phyloP scores from a whole-genome alignment of 2,329 filamentous ascomycete species.

The Sporothrix brunneoviolacea region DNA sequence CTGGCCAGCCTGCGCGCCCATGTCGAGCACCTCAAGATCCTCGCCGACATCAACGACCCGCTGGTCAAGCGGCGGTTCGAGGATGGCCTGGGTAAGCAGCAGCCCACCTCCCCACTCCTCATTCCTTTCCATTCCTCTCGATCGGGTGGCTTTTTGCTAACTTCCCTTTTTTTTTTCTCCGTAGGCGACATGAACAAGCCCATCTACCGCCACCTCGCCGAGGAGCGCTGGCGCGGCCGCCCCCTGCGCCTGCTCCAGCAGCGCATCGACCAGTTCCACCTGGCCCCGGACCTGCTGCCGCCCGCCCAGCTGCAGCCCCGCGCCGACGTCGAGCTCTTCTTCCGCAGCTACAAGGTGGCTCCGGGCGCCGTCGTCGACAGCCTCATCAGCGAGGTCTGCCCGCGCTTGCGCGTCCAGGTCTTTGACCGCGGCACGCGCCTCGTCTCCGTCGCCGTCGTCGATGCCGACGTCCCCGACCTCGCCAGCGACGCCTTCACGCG shows the following conservation, averaged over 20 bases:
- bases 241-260: constrained; percentile 74
- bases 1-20: constrained; percentile 64
- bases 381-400: constrained; percentile 62
- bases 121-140: neutral
- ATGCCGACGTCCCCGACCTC: constrained; percentile 80
- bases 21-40: constrained; percentile 74
- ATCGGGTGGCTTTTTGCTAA: no score
- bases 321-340: constrained; percentile 75
- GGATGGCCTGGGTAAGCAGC: constrained; percentile 78
- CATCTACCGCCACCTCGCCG: constrained; percentile 85
- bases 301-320: constrained; percentile 59
- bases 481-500: constrained; percentile 69
- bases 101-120: constrained; percentile 15
- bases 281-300: constrained; percentile 83
- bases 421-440: constrained; percentile 78
- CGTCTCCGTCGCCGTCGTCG: constrained; percentile 77
- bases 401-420: constrained; percentile 73
- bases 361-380: constrained; percentile 77
- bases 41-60: constrained; percentile 92
- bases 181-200: constrained; percentile 91
- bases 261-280: constrained; percentile 76
- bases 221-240: constrained; percentile 81
- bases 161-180: neutral
- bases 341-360: constrained; percentile 61
- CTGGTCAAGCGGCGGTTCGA: constrained; percentile 90